These are phyloP conservation scores for Sarcomyxa edulis DNA, from an alignment of 768 basidiomycete genomes.

Conservation along the genomic window DNA sequence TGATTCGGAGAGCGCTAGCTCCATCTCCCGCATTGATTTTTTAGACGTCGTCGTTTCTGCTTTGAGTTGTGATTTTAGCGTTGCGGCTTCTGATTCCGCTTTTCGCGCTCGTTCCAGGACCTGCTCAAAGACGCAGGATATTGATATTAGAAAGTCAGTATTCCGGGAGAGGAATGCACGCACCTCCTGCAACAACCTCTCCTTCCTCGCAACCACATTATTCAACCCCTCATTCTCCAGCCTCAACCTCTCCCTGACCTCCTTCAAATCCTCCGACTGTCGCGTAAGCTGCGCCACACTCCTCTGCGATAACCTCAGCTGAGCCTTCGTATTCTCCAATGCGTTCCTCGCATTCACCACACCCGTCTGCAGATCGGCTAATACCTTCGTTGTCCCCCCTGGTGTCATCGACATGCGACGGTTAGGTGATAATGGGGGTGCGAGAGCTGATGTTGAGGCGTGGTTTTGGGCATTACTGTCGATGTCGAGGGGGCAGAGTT, in stretches of 20 bases:
- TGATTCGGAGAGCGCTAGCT: slow-evolving; percentile 64
- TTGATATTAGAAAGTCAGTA: no score
- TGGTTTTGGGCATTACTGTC: no score
- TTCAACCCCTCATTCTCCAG: slow-evolving; percentile 86
- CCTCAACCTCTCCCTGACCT: slow-evolving; percentile 74
- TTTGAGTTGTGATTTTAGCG: slow-evolving; percentile 70
- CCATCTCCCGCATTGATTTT: slow-evolving; percentile 78
- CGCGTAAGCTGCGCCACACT: slow-evolving; percentile 80
- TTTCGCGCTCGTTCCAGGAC: slow-evolving; percentile 82
- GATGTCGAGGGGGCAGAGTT: slow-evolving; percentile 29
- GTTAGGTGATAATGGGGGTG: slow-evolving; percentile 48
- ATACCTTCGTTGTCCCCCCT: slow-evolving; percentile 80
- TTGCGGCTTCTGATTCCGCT: slow-evolving; percentile 71
- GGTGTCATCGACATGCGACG: slow-evolving; percentile 60
- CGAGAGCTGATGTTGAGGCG: slow-evolving; percentile 26
- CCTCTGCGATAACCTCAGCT: slow-evolving; percentile 75
- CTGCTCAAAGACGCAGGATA: slow-evolving; percentile 24
- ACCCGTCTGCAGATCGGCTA: slow-evolving; percentile 83
- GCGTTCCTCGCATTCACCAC: slow-evolving; percentile 75
- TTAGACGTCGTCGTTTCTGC: slow-evolving; percentile 67
- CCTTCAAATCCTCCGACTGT: slow-evolving; percentile 86
- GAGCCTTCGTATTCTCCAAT: slow-evolving; percentile 81
- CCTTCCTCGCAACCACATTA: slow-evolving; percentile 84
- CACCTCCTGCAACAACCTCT: slow-evolving; percentile 82
- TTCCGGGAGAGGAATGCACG: no score